These are phyloP conservation scores for Cystofilobasidium capitatum DNA, from an alignment of 768 basidiomycete genomes.

Conservation along the genomic window DNA sequence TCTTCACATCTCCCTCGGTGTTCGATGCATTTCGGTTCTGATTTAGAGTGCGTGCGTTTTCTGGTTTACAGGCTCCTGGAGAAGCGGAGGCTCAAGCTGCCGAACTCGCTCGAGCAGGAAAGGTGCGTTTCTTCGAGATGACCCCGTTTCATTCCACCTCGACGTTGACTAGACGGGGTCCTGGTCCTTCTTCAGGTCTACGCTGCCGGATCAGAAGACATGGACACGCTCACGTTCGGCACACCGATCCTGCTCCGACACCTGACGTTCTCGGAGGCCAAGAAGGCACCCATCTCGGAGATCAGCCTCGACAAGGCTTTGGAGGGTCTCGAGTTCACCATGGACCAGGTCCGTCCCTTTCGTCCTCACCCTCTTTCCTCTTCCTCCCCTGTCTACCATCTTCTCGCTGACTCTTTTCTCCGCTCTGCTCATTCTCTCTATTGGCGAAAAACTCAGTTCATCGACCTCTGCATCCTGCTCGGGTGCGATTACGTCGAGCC, in stretches of 20 bases:
- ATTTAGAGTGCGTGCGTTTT: background rate
- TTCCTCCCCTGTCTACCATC: background rate
- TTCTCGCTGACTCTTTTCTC: background rate
- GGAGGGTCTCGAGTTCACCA: slow-evolving; percentile 81
- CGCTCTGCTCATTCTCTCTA: background rate
- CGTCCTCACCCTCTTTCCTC: background rate
- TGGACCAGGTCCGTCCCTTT: slow-evolving; percentile 58
- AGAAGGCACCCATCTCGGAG: slow-evolving; percentile 91
- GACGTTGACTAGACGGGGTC: background rate
- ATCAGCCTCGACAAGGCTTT: slow-evolving; percentile 73
- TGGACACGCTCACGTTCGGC: slow-evolving; percentile 96
- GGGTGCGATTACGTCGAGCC: slow-evolving; percentile 99
- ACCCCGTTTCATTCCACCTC: background rate
- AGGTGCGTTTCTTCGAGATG: slow-evolving; percentile 46
- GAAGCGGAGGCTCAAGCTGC: slow-evolving; percentile 99
- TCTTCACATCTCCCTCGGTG: slow-evolving; percentile 12
- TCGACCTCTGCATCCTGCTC: slow-evolving; percentile 88
- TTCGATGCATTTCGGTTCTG: background rate
- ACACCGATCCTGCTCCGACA: slow-evolving; percentile 87
- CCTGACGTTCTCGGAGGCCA: slow-evolving; percentile 94
- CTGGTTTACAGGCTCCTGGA: slow-evolving; percentile 71
- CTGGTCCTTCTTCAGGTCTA: slow-evolving; percentile 54
- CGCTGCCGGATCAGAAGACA: slow-evolving; percentile 96
- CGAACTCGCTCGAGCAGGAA: slow-evolving; percentile 89
- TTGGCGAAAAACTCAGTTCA: slow-evolving; percentile 59